These are phyloP conservation scores for Ceratocystis cacaofunesta DNA, from an alignment of 2,329 filamentous ascomycete genomes.

Conservation along the genomic window DNA sequence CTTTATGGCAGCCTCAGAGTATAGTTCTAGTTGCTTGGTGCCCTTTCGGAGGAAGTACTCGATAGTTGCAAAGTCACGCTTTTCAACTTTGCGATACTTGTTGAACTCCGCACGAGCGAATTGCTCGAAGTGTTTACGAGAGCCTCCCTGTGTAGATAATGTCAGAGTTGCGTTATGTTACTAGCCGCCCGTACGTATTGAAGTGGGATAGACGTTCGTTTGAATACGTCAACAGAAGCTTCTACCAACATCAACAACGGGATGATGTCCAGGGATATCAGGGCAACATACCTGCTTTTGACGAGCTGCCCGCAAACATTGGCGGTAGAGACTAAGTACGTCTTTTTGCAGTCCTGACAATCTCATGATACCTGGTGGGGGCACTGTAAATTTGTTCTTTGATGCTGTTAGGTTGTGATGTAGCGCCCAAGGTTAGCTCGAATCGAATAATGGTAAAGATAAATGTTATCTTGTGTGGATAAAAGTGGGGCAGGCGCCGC, in stretches of 20 bases:
- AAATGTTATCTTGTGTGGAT: not conserved
- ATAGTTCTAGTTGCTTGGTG: conserved; percentile 63
- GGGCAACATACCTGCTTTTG: conserved; percentile 55
- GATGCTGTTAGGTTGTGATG: not conserved
- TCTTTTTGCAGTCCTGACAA: conserved; percentile 83
- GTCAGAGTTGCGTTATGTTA: no score
- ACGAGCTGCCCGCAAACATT: conserved; percentile 65
- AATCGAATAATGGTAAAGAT: not conserved
- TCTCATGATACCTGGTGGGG: conserved; percentile 24
- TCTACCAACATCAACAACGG: not conserved
- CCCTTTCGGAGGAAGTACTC: conserved; percentile 78
- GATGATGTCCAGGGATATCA: not conserved
- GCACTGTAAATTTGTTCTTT: not conserved
- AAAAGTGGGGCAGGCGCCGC: not conserved
- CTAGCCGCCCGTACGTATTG: no score
- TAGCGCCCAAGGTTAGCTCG: not conserved
- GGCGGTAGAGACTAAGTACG: conserved; percentile 71
- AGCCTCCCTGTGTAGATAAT: conserved; percentile 20
- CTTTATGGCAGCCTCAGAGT: conserved; percentile 65
- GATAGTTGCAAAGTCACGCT: conserved; percentile 73
- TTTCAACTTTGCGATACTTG: conserved; percentile 52
- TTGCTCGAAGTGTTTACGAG: conserved; percentile 44
- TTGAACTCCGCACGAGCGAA: conserved; percentile 63
- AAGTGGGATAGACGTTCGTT: not conserved
- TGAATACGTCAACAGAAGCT: not conserved